A percentile compares a stretch with the other conserved stretches of the same genome.
phyloP scores from a whole-genome alignment of 306 rosid species.

The Glycine latifolia region DNA sequence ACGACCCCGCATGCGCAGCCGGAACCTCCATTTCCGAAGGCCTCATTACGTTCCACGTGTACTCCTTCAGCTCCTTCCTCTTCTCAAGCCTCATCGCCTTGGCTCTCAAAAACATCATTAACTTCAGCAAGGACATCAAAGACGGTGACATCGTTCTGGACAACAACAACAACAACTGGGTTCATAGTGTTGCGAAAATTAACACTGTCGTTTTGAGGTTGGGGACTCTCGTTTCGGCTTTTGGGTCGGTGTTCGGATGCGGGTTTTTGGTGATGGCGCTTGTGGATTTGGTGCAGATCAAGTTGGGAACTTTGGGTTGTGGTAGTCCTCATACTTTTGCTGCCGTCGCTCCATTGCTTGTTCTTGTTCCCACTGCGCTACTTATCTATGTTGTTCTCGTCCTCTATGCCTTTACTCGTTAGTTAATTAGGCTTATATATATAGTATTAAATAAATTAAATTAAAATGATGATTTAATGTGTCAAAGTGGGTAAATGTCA shows the following conservation, averaged over 20 bases:
- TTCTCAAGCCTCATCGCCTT: constrained; percentile 90
- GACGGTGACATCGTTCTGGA: not conserved
- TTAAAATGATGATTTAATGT: not conserved
- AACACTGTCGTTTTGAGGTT: constrained; percentile 57
- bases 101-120: constrained; percentile 81
- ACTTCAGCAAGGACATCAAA: constrained; percentile 27
- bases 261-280: constrained; percentile 86
- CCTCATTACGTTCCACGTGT: constrained; percentile 74
- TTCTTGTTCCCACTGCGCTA: constrained; percentile 78
- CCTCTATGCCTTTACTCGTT: constrained; percentile 71
- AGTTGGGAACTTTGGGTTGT: constrained; percentile 76
- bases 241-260: constrained; percentile 81
- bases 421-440: constrained; percentile 14
- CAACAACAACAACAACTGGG: constrained; percentile 31
- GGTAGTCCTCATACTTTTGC: constrained; percentile 64
- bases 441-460: not conserved
- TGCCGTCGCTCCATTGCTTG: constrained; percentile 76
- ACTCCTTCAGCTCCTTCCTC: constrained; percentile 90
- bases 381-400: constrained; percentile 69
- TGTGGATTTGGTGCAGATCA: constrained; percentile 81
- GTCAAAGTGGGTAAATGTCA: not conserved
- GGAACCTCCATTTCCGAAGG: constrained; percentile 54
- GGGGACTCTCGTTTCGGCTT: constrained; percentile 74
- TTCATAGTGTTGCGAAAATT: constrained; percentile 47
- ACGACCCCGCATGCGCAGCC: constrained; percentile 54